A percentile compares a stretch with the other conserved stretches of the same genome.
Conservation (phyloP, 108 stramenopile species). For the Thalassiosira profunda region DNA sequence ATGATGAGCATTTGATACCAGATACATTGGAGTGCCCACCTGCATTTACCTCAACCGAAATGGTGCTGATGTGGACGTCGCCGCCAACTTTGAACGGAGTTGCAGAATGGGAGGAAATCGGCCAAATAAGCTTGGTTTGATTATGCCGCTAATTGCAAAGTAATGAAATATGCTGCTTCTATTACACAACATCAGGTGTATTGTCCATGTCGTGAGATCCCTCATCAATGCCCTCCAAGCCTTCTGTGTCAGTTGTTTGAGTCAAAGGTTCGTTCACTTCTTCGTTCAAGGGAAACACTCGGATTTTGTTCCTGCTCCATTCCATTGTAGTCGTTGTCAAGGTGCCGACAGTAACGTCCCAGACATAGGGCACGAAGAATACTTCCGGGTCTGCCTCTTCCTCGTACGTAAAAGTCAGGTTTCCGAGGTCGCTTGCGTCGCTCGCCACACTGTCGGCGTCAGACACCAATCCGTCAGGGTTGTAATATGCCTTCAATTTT, state of each 20-base stretch:
- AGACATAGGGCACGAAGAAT: constrained; percentile 82
- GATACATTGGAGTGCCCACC: constrained; percentile 19
- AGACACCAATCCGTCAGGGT: neutral
- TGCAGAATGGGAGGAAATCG: constrained; percentile 29
- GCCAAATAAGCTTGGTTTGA: constrained; percentile 4
- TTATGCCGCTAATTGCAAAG: neutral
- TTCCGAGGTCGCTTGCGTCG: constrained; percentile 44
- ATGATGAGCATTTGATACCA: constrained; percentile 5
- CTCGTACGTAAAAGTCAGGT: constrained; percentile 81
- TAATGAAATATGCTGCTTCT: too few relatives aligned
- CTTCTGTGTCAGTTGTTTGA: neutral
- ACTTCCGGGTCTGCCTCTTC: constrained; percentile 86
- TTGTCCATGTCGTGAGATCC: constrained; percentile 8
- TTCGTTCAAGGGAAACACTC: constrained; percentile 62
- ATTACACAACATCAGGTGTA: constrained; percentile 17
- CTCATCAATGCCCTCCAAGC: constrained; percentile 2
- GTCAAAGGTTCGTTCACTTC: neutral
- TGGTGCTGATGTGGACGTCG: constrained; percentile 33
- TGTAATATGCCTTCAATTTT: constrained; percentile 23
- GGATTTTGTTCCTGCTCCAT: constrained; percentile 68
- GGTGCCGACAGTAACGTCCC: constrained; percentile 72
- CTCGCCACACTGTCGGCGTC: constrained; percentile 37
- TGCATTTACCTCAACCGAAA: constrained; percentile 28
- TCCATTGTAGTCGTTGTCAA: constrained; percentile 66
- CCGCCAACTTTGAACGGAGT: constrained; percentile 25